Conservation (phyloP, 805 yeast species). For the Groenewaldozyma tartarivorans region DNA sequence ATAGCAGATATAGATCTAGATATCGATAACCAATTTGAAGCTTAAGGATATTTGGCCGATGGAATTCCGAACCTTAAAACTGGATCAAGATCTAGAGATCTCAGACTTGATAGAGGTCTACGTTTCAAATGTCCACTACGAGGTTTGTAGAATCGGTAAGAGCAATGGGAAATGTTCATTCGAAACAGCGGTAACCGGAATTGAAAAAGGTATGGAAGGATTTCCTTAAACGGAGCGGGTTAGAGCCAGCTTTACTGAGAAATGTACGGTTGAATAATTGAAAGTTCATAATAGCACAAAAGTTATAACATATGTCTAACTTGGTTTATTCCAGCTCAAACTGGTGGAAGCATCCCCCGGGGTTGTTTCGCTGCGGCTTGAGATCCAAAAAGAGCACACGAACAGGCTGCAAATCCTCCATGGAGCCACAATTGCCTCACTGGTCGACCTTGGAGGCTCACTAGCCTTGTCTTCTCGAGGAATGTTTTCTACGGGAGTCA, state of each 20-base stretch:
- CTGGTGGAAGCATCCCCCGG: conserved; percentile 26
- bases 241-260: conserved; percentile 23
- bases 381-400: conserved; percentile 29
- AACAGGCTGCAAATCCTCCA: conserved; percentile 33
- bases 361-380: conserved; percentile 24
- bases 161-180: background rate
- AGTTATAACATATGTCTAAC: background rate
- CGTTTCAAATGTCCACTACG: conserved; percentile 3
- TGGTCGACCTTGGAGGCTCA: conserved; percentile 37
- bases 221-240: conserved; percentile 22
- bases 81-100: too few relatives aligned
- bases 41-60: too few relatives aligned
- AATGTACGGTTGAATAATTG: conserved; percentile 15
- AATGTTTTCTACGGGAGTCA: conserved; percentile 33
- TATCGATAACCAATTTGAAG: too few relatives aligned
- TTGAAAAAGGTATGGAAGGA: conserved; percentile 22
- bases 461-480: conserved; percentile 34
- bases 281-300: background rate
- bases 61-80: too few relatives aligned
- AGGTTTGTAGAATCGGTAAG: conserved; percentile 3
- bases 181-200: background rate
- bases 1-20: too few relatives aligned
- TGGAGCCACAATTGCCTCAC: conserved; percentile 33
- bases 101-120: too few relatives aligned
- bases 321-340: conserved; percentile 17